Base-by-base conservation (phyloP, 208 protist species). In the Balamuthia mandrillaris region DNA sequence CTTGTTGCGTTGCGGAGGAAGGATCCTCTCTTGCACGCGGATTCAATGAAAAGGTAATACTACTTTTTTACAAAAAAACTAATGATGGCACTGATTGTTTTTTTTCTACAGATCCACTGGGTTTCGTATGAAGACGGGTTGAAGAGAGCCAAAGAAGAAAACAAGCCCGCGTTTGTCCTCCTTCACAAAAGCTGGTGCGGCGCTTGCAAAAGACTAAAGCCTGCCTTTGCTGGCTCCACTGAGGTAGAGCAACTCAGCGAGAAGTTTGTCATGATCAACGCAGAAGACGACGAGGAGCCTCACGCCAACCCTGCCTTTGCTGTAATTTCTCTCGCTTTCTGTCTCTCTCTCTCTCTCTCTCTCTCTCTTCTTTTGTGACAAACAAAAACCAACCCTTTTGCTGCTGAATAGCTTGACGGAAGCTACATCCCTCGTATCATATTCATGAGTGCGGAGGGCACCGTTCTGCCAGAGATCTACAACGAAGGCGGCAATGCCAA, bases 161-260 rank as follows among this genome's bases (percentile, higher is more conserved):
- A 75, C 41, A 44, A 51, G 41, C 65, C 65, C 37, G 29, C 52
- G 41, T 75, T 75, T 27, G 41, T 75, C 4, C 65, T 75, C 24
- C 65, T 75, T 6, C 65, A 75, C 41, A 75, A 75, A 44, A 75
- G 65, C n/a, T 75, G 65, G 65, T 75, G 65, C 35, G 65, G 65
- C 65, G 65, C 65, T 16, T 75, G 65, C 24, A 75, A 75, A 29
- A 75, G 65, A 44, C 41, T 75, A 4, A 75, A 75, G 41, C 5
- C 7, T 3, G 39, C 45, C 3, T 35, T 75, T 1, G 33, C 65
- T 18, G 33, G 41, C 21, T 75, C 65, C 16, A 44, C 45, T n/a
- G 65, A 75, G 41, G 5, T 75, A 18, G 65, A 9, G 0, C 41
- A 16, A 24, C 41, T 54, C 4, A 75, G 65, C 65, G 52, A 44